These are phyloP conservation scores for Calonectria montana DNA, from an alignment of 2,329 filamentous ascomycete species.

Conservation along the genomic window DNA sequence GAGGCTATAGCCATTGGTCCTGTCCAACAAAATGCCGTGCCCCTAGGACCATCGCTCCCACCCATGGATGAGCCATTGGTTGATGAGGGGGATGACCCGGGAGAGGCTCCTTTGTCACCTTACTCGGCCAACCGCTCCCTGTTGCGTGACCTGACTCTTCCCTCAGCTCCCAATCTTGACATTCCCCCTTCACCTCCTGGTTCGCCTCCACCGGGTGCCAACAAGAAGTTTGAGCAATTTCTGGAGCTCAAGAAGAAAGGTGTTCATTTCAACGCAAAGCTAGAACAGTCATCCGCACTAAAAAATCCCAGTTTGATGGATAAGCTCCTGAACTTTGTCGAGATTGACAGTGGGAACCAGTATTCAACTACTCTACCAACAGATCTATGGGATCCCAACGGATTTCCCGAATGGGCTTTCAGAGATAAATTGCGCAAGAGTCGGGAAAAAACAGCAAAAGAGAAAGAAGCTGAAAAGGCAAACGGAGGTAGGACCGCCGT, in stretches of 20 bases:
- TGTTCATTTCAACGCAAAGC: conserved; percentile 81
- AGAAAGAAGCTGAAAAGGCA: conserved; percentile 57
- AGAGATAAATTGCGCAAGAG: conserved; percentile 61
- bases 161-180: conserved; percentile 75
- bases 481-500: conserved; percentile 55
- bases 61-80: conserved; percentile 39
- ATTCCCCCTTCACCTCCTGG: conserved; percentile 81
- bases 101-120: conserved; percentile 65
- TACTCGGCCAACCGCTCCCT: conserved; percentile 74
- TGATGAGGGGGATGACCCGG: conserved; percentile 32
- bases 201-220: conserved; percentile 63
- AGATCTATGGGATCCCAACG: conserved; percentile 68
- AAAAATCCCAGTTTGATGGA: conserved; percentile 79
- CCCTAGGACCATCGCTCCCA: conserved; percentile 55
- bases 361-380: conserved; percentile 72
- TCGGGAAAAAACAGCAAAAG: conserved; percentile 58
- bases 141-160: conserved; percentile 79
- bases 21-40: conserved; percentile 44
- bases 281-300: conserved; percentile 74
- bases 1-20: conserved; percentile 42
- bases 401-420: conserved; percentile 67
- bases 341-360: conserved; percentile 61
- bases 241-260: conserved; percentile 81
- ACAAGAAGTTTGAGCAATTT: conserved; percentile 78
- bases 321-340: conserved; percentile 78